phyloP scores from a whole-genome alignment of 495 filamentous ascomycete genomes.

The Aspergillus steynii region DNA sequence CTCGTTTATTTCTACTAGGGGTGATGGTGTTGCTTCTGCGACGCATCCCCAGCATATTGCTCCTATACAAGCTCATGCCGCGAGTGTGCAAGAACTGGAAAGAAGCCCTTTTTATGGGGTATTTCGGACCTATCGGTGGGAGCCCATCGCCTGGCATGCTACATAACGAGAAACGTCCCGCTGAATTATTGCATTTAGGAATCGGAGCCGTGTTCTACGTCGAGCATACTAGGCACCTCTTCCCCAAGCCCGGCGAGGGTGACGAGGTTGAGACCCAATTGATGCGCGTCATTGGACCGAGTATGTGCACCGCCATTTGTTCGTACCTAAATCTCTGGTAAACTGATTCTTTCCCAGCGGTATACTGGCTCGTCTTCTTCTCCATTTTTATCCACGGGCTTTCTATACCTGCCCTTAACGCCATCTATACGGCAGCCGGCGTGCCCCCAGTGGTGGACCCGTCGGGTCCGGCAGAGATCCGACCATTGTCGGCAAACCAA shows the following conservation, averaged over 20 bases:
- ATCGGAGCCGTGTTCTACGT: conserved; percentile 15
- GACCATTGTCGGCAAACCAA: conserved; percentile 5
- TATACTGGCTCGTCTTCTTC: conserved; percentile 14
- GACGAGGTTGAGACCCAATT: conserved; percentile 2
- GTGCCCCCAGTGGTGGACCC: conserved; percentile 14
- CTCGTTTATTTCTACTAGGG: conserved; percentile 7
- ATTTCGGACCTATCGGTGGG: conserved; percentile 15
- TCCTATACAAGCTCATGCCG: conserved; percentile 13
- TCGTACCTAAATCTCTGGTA: not conserved
- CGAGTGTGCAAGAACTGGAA: conserved; percentile 10
- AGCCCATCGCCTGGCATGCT: not conserved
- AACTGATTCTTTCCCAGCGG: not conserved
- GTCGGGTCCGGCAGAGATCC: conserved; percentile 10
- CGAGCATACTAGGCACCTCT: conserved; percentile 10
- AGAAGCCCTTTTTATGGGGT: conserved; percentile 15
- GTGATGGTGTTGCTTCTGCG: conserved; percentile 10
- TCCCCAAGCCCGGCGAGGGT: conserved; percentile 7
- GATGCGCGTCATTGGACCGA: conserved; percentile 8
- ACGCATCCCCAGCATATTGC: conserved; percentile 9
- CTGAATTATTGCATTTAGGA: not conserved
- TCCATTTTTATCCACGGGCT: conserved; percentile 12
- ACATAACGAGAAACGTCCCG: not conserved
- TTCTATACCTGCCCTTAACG: conserved; percentile 11
- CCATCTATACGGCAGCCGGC: conserved; percentile 1
- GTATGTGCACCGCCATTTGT: not conserved